These are phyloP conservation scores for Cercospora janseana DNA, from an alignment of 2,329 filamentous ascomycete genomes.

Conservation along the genomic window DNA sequence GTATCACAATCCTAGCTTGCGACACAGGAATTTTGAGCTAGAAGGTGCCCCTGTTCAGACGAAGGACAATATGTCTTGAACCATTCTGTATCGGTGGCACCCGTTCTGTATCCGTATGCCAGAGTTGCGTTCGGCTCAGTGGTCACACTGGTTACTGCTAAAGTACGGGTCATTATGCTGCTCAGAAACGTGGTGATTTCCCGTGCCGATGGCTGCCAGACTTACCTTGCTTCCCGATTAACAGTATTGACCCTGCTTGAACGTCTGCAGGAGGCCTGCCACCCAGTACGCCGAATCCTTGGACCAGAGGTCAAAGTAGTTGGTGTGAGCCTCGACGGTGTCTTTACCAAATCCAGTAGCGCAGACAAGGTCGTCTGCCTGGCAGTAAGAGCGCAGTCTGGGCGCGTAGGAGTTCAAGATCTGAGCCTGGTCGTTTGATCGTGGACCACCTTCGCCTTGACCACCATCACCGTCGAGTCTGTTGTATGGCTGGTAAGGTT, in stretches of 20 bases:
- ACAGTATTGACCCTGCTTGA: slow-evolving; percentile 5
- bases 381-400: slow-evolving; percentile 41
- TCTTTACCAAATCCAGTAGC: slow-evolving; percentile 35
- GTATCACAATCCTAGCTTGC: too few relatives aligned
- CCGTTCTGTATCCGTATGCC: too few relatives aligned
- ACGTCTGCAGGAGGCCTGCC: slow-evolving; percentile 26
- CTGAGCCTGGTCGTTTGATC: slow-evolving; percentile 33
- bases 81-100: too few relatives aligned
- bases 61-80: too few relatives aligned
- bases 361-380: slow-evolving; percentile 43
- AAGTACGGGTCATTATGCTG: too few relatives aligned
- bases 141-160: too few relatives aligned
- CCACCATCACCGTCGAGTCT: slow-evolving; percentile 28
- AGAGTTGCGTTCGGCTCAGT: too few relatives aligned
- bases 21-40: too few relatives aligned
- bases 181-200: too few relatives aligned
- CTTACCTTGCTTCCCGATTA: too few relatives aligned
- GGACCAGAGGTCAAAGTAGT: slow-evolving; percentile 41
- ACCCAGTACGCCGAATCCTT: slow-evolving; percentile 31
- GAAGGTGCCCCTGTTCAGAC: too few relatives aligned
- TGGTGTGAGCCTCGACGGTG: slow-evolving; percentile 37
- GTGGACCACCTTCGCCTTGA: slow-evolving; percentile 32
- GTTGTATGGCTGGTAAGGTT: slow-evolving; percentile 34
- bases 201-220: too few relatives aligned
- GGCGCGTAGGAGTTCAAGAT: slow-evolving; percentile 30